phyloP scores from a whole-genome alignment of 2,329 filamentous ascomycete species.

The Calonectria pteridis region DNA sequence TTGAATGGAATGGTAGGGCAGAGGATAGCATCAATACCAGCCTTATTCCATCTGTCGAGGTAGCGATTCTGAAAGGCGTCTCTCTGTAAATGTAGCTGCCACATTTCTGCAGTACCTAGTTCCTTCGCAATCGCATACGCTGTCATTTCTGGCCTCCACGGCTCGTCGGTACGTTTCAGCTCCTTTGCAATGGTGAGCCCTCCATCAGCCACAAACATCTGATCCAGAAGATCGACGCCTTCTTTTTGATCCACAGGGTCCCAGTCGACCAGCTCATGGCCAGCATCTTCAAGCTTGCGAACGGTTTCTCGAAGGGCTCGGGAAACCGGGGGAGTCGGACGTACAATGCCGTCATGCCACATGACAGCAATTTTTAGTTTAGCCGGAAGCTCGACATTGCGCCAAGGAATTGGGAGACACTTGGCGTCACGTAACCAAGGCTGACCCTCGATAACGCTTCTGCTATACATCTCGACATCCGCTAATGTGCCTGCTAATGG shows the following conservation, averaged over 20 bases:
- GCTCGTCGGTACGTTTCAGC: constrained; percentile 58
- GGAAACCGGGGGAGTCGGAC: constrained; percentile 74
- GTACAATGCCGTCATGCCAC: constrained; percentile 74
- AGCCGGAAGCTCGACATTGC: constrained; percentile 47
- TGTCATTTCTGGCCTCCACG: constrained; percentile 54
- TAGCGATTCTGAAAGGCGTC: constrained; percentile 60
- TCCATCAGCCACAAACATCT: constrained; percentile 64
- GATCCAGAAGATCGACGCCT: constrained; percentile 53
- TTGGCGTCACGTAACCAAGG: constrained; percentile 71
- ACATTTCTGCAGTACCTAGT: constrained; percentile 59
- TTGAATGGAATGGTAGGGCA: constrained; percentile 66
- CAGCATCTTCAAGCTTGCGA: constrained; percentile 56
- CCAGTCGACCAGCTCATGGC: constrained; percentile 67
- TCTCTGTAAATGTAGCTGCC: constrained; percentile 61
- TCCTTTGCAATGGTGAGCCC: constrained; percentile 55
- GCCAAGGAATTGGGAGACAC: constrained; percentile 71
- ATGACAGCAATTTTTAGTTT: constrained; percentile 71
- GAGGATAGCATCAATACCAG: constrained; percentile 71
- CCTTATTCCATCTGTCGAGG: constrained; percentile 59
- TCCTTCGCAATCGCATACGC: constrained; percentile 50
- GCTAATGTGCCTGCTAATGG: constrained; percentile 69
- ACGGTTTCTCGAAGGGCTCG: constrained; percentile 65
- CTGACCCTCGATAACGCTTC: constrained; percentile 60
- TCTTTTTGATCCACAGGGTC: constrained; percentile 56
- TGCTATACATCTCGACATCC: constrained; percentile 68